Percentiles rank a stretch among this genome's conserved stretches.
phyloP scores from a whole-genome alignment of 495 filamentous ascomycete species.

The Tetracladium marchalianum region DNA sequence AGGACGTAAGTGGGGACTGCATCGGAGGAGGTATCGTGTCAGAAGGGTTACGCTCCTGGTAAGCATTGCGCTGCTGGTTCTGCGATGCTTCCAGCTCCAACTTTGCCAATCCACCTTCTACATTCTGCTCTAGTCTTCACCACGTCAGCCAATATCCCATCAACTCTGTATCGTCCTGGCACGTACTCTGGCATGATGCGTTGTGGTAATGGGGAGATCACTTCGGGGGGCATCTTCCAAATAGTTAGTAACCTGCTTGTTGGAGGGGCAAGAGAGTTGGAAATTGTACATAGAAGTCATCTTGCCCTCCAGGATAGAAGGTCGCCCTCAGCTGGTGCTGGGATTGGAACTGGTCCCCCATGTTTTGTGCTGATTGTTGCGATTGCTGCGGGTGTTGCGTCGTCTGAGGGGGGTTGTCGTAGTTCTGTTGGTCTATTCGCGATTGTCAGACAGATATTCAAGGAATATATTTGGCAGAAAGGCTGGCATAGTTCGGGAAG shows the following conservation, averaged over 20 bases:
- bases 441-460: too few relatives aligned
- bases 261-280: too few relatives aligned
- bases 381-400: neutral
- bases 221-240: conserved; percentile 52
- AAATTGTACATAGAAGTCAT: conserved; percentile 59
- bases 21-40: neutral
- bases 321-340: conserved; percentile 56
- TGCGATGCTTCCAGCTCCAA: conserved; percentile 65
- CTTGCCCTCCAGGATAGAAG: conserved; percentile 79
- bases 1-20: conserved; percentile 1
- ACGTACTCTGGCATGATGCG: conserved; percentile 58
- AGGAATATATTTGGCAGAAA: too few relatives aligned
- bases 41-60: too few relatives aligned
- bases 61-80: too few relatives aligned
- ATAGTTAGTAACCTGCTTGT: too few relatives aligned
- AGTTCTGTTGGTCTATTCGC: too few relatives aligned
- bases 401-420: too few relatives aligned
- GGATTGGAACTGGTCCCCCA: conserved; percentile 5
- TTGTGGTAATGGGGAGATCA: conserved; percentile 76
- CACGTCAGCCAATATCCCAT: conserved; percentile 50
- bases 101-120: conserved; percentile 83
- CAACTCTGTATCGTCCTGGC: conserved; percentile 10
- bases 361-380: neutral
- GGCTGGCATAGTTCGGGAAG: too few relatives aligned
- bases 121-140: conserved; percentile 37